These are phyloP conservation scores for Fraxinus xanthoxyloides DNA, from an alignment of 305 asterid species.

Conservation along the genomic window DNA sequence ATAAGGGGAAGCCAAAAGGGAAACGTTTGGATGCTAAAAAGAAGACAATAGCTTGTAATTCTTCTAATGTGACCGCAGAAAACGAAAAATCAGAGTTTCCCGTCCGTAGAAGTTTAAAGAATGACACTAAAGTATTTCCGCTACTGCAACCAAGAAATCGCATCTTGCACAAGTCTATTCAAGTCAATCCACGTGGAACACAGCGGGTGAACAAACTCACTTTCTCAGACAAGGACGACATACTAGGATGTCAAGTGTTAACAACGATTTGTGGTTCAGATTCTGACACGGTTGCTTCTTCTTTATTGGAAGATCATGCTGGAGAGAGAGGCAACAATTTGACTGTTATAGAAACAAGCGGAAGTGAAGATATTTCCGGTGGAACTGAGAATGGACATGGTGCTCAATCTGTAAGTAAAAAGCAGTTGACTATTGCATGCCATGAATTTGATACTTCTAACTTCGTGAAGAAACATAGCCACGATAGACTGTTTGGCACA, in stretches of 20 bases:
- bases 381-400: constrained; percentile 27
- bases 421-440: constrained; percentile 17
- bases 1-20: constrained; percentile 29
- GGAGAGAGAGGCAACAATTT: constrained; percentile 20
- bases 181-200: constrained; percentile 18
- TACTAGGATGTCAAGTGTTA: constrained; percentile 25
- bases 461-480: constrained; percentile 22
- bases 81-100: constrained; percentile 30
- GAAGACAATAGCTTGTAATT: constrained; percentile 23
- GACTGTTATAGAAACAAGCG: constrained; percentile 27
- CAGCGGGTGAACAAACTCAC: constrained; percentile 36
- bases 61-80: constrained; percentile 28
- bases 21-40: constrained; percentile 27
- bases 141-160: constrained; percentile 24
- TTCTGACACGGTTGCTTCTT: constrained; percentile 25
- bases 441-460: constrained; percentile 4
- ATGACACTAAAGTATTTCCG: constrained; percentile 19
- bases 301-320: constrained; percentile 13
- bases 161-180: constrained; percentile 26
- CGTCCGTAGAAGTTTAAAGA: constrained; percentile 35
- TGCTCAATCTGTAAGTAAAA: constrained; percentile 29
- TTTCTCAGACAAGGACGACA: constrained; percentile 41
- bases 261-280: constrained; percentile 4
- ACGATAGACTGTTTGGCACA: constrained; percentile 23
- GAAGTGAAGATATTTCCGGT: constrained; percentile 21